These are phyloP conservation scores for Rugonectria rugulosa DNA, from an alignment of 2,329 filamentous ascomycete species.

Conservation along the genomic window DNA sequence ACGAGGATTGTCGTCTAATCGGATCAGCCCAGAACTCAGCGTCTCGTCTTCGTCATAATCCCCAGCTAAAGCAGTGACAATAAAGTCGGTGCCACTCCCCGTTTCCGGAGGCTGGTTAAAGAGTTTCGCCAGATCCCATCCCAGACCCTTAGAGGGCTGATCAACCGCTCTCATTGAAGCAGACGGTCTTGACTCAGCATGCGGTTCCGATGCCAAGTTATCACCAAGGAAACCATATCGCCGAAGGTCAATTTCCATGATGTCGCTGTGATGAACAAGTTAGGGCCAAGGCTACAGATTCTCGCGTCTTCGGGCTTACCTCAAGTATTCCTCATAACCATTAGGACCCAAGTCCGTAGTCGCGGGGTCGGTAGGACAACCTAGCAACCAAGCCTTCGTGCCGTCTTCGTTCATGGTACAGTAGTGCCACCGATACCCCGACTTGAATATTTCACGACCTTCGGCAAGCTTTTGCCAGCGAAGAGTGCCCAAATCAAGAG, in stretches of 20 bases:
- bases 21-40: constrained; percentile 59
- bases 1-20: constrained; percentile 50
- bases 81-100: constrained; percentile 88
- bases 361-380: constrained; percentile 79
- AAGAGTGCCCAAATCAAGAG: constrained; percentile 83
- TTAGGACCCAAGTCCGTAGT: constrained; percentile 71
- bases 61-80: constrained; percentile 87
- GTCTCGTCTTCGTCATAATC: constrained; percentile 75
- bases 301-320: constrained; percentile 40
- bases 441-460: constrained; percentile 89
- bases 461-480: constrained; percentile 96
- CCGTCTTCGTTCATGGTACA: constrained; percentile 95
- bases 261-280: constrained; percentile 64
- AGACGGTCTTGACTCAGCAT: constrained; percentile 57
- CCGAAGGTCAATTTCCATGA: constrained; percentile 91
- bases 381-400: constrained; percentile 96
- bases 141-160: constrained; percentile 72
- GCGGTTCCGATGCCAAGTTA: constrained; percentile 66
- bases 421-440: constrained; percentile 97
- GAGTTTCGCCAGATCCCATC: constrained; percentile 82
- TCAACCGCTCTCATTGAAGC: constrained; percentile 57
- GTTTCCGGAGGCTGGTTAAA: constrained; percentile 88
- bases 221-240: constrained; percentile 92
- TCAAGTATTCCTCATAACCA: constrained; percentile 88
- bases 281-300: constrained; percentile 16